Evolutionary conservation across 495 filamentous ascomycete species (phyloP).

Genomic region (Penicilliopsis zonata): DNA sequence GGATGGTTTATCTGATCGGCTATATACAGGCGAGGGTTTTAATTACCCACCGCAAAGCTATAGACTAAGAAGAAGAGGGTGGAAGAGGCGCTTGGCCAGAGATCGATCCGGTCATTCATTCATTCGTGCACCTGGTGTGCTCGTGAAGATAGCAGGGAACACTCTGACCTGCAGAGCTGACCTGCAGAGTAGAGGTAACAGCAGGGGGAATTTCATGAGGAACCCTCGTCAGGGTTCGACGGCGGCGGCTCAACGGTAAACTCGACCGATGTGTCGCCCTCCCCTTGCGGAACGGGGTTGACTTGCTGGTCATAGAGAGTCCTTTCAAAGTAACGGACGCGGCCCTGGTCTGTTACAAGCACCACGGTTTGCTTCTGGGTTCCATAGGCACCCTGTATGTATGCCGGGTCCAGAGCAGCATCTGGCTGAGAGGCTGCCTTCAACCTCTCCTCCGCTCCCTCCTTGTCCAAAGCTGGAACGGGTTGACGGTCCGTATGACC

Average conservation of each 20-base stretch:
- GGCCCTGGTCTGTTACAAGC: constrained; percentile 62
- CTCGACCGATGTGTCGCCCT: constrained; percentile 44
- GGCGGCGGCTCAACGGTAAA: constrained; percentile 19
- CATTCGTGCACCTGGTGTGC: no score
- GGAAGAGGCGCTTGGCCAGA: no score
- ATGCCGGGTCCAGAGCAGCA: constrained; percentile 14
- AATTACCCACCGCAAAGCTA: no score
- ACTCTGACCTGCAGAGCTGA: no score
- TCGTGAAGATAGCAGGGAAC: no score
- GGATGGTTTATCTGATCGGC: no score
- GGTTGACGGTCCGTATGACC: constrained; percentile 31
- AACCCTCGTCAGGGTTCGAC: no score
- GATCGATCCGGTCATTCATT: no score
- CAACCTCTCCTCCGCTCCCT: constrained; percentile 15
- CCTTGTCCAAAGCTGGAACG: constrained; percentile 32
- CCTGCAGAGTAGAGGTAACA: no score
- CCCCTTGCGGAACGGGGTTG: constrained; percentile 42
- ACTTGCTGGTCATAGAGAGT: constrained; percentile 64
- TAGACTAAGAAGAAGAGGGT: no score
- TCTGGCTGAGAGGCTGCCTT: constrained; percentile 6
- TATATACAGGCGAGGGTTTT: no score
- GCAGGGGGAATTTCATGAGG: no score
- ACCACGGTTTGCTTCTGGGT: constrained; percentile 88
- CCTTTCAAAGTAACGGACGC: constrained; percentile 72
- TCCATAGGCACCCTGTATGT: constrained; percentile 50